Evolutionary conservation across 1,139 yeast species (phyloP), one percentile per base, ranked within the genome.

Genomic region (Hemisphaericaspora xylanilytica): DNA sequence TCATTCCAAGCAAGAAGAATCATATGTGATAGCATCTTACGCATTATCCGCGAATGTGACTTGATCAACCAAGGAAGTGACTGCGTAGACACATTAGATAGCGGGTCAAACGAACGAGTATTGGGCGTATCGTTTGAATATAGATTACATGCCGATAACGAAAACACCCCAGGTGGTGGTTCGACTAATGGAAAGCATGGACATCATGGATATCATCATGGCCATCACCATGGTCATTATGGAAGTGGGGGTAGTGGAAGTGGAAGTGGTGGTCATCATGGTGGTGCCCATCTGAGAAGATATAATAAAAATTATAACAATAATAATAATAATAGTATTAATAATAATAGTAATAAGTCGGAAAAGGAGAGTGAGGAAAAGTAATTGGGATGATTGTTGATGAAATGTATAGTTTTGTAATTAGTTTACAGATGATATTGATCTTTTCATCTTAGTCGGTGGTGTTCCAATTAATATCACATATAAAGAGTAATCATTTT

Each of bases 21-120:
- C 29, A 65, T 76, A 33, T 73, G 77, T 49, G 78, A 73, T 46
- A 62, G 77, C 11, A 63, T 75, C 28, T 59, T 72, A 44, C 52
- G 74, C 28, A 59, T 74, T 3, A 68, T 75, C 31, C 56, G 76
- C 31, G 81, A 76, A 52, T 71, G 75, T 42, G 80, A 75, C 50
- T 43, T 59, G 41, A 66, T 73, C n/a, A 39, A 57, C 30, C 63
- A 55, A 43, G 72, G 70, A 4, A 46, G 58, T 9, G 69, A 65
- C 36, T 45, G 59, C 28, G 53, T 66, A 28, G 60, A 53, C 13
- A 58, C 70, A 1, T 41, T 59, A 28, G 70, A 65, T 47, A 50
- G 55, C 14, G 70, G 70, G 11, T 58, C 66, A 17, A 66, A 58
- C 41, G 74, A 71, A 42, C 45, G 76, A 28, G 75, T 70, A 4